Evolutionary conservation across 2,329 filamentous ascomycete species (phyloP).

Genomic region (Aspergillus sp.): DNA sequence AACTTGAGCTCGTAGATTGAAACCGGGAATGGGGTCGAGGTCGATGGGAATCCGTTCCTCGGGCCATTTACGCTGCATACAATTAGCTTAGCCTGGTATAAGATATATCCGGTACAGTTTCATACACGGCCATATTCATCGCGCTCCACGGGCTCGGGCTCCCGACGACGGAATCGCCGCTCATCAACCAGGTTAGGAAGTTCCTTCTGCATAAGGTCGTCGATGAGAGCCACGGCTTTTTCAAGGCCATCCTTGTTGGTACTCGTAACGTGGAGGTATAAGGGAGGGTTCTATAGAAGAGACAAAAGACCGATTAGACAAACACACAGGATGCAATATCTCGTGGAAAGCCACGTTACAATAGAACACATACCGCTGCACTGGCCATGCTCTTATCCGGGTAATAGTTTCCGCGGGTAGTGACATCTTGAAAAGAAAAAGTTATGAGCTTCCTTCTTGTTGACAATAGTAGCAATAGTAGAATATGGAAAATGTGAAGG

Average conservation of each 20-base stretch:
- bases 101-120: not conserved
- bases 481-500: constrained; percentile 41
- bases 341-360: not conserved
- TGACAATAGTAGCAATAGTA: constrained; percentile 39
- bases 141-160: constrained; percentile 74
- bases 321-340: too few species aligned
- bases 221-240: constrained; percentile 77
- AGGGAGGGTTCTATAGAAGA: constrained; percentile 68
- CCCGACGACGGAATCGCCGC: constrained; percentile 79
- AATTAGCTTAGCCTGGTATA: not conserved
- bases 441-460: constrained; percentile 57
- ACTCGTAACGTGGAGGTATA: constrained; percentile 94
- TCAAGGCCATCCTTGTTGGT: constrained; percentile 89
- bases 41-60: constrained; percentile 90
- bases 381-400: constrained; percentile 98
- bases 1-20: constrained; percentile 93
- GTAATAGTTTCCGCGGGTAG: constrained; percentile 91
- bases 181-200: constrained; percentile 94
- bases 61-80: constrained; percentile 85
- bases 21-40: constrained; percentile 86
- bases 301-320: not conserved
- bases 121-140: constrained; percentile 83
- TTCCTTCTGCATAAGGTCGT: constrained; percentile 94
- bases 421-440: constrained; percentile 81
- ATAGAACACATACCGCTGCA: constrained; percentile 63